A percentile compares a stretch with the other conserved stretches of the same genome.
Conservation (phyloP, 1,284 basidiomycete genomes). For the Trametes versicolor region DNA sequence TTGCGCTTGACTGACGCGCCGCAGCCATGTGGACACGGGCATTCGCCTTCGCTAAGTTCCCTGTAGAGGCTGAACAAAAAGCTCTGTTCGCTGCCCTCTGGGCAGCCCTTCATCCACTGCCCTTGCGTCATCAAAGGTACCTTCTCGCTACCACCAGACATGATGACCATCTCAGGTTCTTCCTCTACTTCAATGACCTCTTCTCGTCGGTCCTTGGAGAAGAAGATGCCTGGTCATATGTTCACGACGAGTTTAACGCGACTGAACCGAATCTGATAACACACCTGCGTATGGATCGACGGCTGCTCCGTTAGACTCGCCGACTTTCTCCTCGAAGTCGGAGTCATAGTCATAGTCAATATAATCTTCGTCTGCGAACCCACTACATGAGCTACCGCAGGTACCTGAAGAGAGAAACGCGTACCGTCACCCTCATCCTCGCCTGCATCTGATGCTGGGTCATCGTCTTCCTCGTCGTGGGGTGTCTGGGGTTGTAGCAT, state of each 20-base stretch:
- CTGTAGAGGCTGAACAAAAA: conserved; percentile 88
- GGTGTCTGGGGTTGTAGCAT: conserved; percentile 59
- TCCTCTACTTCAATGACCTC: conserved; percentile 89
- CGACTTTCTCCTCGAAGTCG: conserved; percentile 55
- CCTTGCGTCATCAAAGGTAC: conserved; percentile 83
- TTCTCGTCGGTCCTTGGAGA: conserved; percentile 89
- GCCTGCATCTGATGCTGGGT: conserved; percentile 50
- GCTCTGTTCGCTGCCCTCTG: conserved; percentile 90
- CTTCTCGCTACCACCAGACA: conserved; percentile 56
- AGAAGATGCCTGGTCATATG: conserved; percentile 79
- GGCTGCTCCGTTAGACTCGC: conserved; percentile 56
- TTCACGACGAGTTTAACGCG: conserved; percentile 2
- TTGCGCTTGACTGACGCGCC: conserved; percentile 65
- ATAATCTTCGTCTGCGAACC: conserved; percentile 58
- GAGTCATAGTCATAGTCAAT: conserved; percentile 84
- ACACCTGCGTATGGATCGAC: conserved; percentile 85
- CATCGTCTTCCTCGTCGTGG: conserved; percentile 58
- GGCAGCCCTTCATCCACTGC: conserved; percentile 97
- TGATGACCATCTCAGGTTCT: conserved; percentile 64
- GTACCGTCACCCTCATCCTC: conserved; percentile 59
- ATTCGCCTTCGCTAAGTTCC: conserved; percentile 69
- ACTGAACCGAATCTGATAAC: not conserved
- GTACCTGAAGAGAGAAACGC: conserved; percentile 25
- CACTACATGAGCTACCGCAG: conserved; percentile 1
- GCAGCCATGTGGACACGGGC: conserved; percentile 79